These are phyloP conservation scores for Hypoxylon fuscum DNA, from an alignment of 495 filamentous ascomycete species.

Conservation along the genomic window DNA sequence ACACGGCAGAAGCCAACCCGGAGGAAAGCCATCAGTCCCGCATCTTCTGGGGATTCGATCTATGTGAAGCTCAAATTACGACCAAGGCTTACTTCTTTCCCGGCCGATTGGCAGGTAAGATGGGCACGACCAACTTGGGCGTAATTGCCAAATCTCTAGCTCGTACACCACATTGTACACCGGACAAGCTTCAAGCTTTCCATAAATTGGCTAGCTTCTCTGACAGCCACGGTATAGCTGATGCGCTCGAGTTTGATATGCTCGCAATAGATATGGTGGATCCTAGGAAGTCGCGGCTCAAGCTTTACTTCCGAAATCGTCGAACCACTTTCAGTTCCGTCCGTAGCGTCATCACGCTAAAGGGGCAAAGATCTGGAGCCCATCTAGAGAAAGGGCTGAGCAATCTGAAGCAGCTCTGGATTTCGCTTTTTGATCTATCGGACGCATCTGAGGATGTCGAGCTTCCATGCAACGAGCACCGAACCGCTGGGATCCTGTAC, in stretches of 20 bases:
- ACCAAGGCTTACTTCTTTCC: constrained; percentile 47
- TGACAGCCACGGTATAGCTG: too few species aligned
- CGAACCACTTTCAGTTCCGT: constrained; percentile 43
- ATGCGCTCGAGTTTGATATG: constrained; percentile 40
- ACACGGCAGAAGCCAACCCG: not conserved
- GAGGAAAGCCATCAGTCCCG: constrained; percentile 25
- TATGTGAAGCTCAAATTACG: constrained; percentile 21
- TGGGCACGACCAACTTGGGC: too few species aligned
- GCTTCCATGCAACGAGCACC: constrained; percentile 29
- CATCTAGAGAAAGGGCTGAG: too few species aligned
- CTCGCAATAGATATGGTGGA: constrained; percentile 48
- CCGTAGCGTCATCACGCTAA: constrained; percentile 16
- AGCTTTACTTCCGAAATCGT: constrained; percentile 47
- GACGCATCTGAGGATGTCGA: constrained; percentile 9
- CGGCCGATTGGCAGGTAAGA: constrained; percentile 1
- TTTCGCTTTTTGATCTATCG: constrained; percentile 25
- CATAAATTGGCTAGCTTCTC: too few species aligned
- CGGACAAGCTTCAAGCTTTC: constrained; percentile 16
- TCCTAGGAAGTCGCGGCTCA: constrained; percentile 42
- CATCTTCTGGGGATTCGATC: constrained; percentile 45
- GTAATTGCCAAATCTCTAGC: constrained; percentile 30
- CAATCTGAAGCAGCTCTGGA: constrained; percentile 27
- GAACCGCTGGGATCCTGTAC: constrained; percentile 51
- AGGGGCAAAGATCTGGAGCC: constrained; percentile 11
- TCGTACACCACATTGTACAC: constrained; percentile 24